Base-by-base conservation (phyloP, 2,329 filamentous ascomycete genomes). In the Xylaria sp. region DNA sequence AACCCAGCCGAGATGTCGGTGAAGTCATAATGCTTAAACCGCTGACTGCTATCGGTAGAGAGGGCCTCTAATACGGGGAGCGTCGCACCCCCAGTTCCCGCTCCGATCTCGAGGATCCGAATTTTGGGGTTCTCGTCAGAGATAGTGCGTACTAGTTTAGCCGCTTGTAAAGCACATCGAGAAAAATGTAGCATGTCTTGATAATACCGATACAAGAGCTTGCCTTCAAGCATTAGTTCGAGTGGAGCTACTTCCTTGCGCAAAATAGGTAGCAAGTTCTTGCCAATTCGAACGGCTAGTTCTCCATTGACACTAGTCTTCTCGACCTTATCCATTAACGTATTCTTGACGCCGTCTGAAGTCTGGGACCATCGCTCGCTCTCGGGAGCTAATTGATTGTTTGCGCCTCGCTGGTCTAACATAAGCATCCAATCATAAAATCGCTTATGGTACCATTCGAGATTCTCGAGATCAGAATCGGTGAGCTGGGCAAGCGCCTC, bases 81-180 rank as follows among this genome's bases (percentile, higher is more conserved):
- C 6, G 67, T 69, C 3, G 56, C 3, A 34, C 32, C 32, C 4
- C 32, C 32, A 34, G 32, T 34, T 34, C 32, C 32, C 32, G 32
- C 32, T 34, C 71, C 71, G 19, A 73, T 69, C 55, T 73, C 34
- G 3, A 73, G 66, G 17, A 73, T 54, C 4, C 55, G 24, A 1
- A 64, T 42, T 1, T 21, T 2, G 2, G 72, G 72, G 39, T 71
- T 70, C 48, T 73, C 69, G 48, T 71, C 67, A 4, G 59, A 32
- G 17, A 71, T 54, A 7, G 59, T 42, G 17, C 67, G 67, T 30
- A 72, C 55, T 17, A 71, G 30, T 30, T 61, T 42, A 45, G 56
- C 54, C 30, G 47, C 53, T 45, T 54, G 56, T 6, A 30, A 45
- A 30, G 32, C 51, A 8, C 39, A 45, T 9, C 45, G 17, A 2